Base-by-base conservation (phyloP, 75 land plant species). In the Sequoiadendron giganteum region DNA sequence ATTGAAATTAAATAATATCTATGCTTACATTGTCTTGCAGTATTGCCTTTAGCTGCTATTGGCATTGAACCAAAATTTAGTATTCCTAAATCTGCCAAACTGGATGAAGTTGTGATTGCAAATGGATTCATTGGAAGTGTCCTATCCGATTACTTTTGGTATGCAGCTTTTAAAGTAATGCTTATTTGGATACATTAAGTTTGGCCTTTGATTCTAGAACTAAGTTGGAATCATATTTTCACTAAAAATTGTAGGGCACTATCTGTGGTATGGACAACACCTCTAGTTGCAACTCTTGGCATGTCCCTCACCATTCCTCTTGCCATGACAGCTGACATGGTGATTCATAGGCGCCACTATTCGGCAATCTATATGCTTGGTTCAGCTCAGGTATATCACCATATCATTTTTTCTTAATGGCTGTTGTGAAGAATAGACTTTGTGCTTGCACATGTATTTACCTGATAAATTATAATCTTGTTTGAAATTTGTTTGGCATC, bases 201-300 rank as follows among this genome's bases (percentile, higher is more conserved):
- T 36, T 85, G 61, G 42, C 68, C 36, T 85, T 4, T 43, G 43
- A 82, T 82, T 45, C 30, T 34, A 75, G 16, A 75, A 2, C 38
- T 30, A 32, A 75, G 38, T 75, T 75, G 77, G 14, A 75, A 75
- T 75, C 30, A 65, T 65, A 65, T 65, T 65, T 79, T 79, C 28
- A 43, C 4, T 84, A 5, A 85, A 19, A 32, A 36, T 54, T 36
- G 65, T 77, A 92, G 93, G 93, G 93, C 92, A 19, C 68, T 91
- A 79, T 92, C 93, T 39, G 93, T 92, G 43, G 93, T 92, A 47
- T 92, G 93, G 93, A 92, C 93, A 11, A 91, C 90, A 88, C 93
- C 93, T 48, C 87, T 92, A 52, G 92, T 92, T 28, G 92, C 93
- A 1, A 92, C 93, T n/a, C 78, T 92, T 28, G 93, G 92, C 30